Evolutionary conservation across 148 eudicot genomes (phyloP), one percentile per base, ranked within the genome.

Genomic region (Bassia scoparia): DNA sequence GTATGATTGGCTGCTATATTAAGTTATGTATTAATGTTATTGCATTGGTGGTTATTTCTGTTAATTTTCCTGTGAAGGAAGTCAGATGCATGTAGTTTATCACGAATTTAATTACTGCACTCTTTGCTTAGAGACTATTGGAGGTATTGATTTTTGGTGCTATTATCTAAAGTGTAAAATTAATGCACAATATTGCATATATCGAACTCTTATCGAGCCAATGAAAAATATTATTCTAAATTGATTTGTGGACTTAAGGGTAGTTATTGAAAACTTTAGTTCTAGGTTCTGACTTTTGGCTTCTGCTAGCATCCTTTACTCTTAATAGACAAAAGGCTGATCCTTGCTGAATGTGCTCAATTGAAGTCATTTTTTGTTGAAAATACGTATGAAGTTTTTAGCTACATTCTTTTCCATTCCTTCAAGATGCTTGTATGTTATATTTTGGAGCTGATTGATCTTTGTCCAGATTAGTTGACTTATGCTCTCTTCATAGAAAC

Each of bases 71-170:
- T 27, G 16, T 17, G 11, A 18, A n/a, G 44, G 68, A 30, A 50
- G 12, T 50, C 56, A 23, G 38, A 62, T 61, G 75, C 59, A n/a
- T 62, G 27, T 61, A 30, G 1, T 16, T 44, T 62, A n/a, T 61
- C 53, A 12, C 18, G 41, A 21, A 34, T 59, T 58, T n/a, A 31
- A 17, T 61, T 24, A 27, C 33, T 29, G 15, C 21, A 5, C 30
- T 46, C 5, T 3, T 12, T 60, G 75, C 67, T 30, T 48, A 5
- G 27, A 60, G 38, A 60, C 21, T 60, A 29, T 23, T 26, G 31
- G 34, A 37, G 58, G 31, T 37, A 1, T 41, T 30, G 11, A 37
- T 38, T 34, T 34, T 54, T 23, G 1, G 35, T 70, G 33, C 49
- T 24, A 2, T n/a, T 43, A n/a, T n/a, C n/a, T n/a, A n/a, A n/a